Conservation (phyloP, 2,329 filamentous ascomycete species). For the Penicillium occitanis region DNA sequence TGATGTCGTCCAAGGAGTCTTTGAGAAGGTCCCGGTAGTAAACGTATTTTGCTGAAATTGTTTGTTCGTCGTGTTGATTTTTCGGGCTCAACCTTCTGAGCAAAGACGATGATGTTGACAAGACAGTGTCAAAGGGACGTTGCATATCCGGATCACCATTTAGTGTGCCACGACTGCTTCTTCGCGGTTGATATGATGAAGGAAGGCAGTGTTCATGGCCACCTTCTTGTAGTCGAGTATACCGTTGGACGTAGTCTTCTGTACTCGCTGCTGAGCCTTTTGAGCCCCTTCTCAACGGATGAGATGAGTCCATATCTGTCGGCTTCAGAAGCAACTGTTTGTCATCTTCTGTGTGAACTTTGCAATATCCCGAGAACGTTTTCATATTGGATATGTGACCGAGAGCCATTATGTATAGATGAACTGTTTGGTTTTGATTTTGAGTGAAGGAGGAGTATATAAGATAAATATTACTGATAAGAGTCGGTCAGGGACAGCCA, state of each 20-base stretch:
- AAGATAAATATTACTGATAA: not conserved
- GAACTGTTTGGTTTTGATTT: not conserved
- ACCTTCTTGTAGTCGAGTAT: not conserved
- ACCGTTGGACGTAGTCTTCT: not conserved
- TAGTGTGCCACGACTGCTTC: not conserved
- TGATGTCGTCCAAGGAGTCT: not conserved
- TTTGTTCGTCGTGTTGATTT: not conserved
- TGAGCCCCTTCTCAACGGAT: not conserved
- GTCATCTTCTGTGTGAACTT: not conserved
- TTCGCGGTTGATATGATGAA: not conserved
- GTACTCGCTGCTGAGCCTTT: not conserved
- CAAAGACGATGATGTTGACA: conserved; percentile 7
- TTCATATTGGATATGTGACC: not conserved
- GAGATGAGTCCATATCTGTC: not conserved
- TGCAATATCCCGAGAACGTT: not conserved
- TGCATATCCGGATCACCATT: conserved; percentile 11
- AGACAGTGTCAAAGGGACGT: not conserved
- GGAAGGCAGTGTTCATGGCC: conserved; percentile 5
- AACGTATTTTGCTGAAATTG: not conserved
- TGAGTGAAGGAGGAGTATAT: not conserved
- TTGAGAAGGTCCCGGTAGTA: conserved; percentile 9
- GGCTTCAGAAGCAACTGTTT: not conserved
- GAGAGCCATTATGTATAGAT: not conserved
- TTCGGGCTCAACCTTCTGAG: not conserved
- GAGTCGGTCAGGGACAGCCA: conserved; percentile 4